Conservation (phyloP, 139 green algal species). For the Diplosphaera chodatii region DNA sequence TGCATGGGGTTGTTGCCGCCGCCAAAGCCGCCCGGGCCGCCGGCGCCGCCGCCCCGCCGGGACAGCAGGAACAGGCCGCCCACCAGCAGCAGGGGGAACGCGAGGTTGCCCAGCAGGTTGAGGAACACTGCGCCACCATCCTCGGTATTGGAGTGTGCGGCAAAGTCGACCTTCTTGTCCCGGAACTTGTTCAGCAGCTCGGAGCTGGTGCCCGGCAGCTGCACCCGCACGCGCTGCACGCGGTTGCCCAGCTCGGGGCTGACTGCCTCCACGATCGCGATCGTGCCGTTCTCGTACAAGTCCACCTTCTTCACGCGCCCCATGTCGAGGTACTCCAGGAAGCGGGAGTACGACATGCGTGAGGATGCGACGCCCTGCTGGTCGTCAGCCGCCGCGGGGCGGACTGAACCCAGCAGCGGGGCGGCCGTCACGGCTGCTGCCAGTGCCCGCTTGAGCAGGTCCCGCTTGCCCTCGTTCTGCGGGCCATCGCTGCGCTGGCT, state of each 20-base stretch:
- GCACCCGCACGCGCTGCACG: constrained; percentile 95
- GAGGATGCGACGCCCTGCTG: constrained; percentile 85
- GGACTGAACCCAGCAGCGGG: constrained; percentile 1
- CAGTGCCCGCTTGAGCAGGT: constrained; percentile 3
- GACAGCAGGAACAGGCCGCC: constrained; percentile 98
- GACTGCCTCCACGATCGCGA: constrained; percentile 98
- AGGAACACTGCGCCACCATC: constrained; percentile 89
- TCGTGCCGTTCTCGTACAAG: constrained; percentile 99
- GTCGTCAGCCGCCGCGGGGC: constrained; percentile 39
- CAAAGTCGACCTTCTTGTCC: constrained; percentile 99
- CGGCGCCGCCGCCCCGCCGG: constrained; percentile 68
- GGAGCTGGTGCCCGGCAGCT: constrained; percentile 85
- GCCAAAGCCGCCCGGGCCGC: constrained; percentile 71
- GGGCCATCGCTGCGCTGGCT: neutral
- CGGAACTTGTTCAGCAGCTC: constrained; percentile 97
- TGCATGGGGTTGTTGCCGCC: constrained; percentile 84
- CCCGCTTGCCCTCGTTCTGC: neutral
- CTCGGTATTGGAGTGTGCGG: constrained; percentile 91
- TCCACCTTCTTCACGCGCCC: constrained; percentile 99
- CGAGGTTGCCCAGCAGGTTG: constrained; percentile 95
- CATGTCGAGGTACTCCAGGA: constrained; percentile 99
- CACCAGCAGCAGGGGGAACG: constrained; percentile 98
- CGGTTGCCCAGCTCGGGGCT: constrained; percentile 97
- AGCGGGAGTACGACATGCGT: constrained; percentile 98
- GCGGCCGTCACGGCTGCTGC: constrained; percentile 12